Conservation (phyloP, 768 basidiomycete genomes). For the Phylloporus sp. region DNA sequence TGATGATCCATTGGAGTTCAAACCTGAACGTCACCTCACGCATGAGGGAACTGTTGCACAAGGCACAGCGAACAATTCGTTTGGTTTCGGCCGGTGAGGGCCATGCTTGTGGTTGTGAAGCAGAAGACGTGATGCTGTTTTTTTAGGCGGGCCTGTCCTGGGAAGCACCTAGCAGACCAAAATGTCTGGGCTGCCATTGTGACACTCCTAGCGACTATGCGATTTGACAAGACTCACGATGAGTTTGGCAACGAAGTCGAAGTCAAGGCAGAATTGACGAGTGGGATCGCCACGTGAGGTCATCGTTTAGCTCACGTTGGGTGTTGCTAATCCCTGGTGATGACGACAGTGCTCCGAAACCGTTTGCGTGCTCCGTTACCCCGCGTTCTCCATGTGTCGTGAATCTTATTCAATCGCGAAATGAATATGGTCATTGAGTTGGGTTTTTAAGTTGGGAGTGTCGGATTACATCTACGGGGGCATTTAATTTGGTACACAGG, state of each 20-base stretch:
- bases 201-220: conserved; percentile 29
- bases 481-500: background rate
- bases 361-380: conserved; percentile 22
- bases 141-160: conserved; percentile 31
- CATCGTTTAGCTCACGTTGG: background rate
- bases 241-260: conserved; percentile 30
- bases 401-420: conserved; percentile 14
- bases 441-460: background rate
- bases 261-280: conserved; percentile 21
- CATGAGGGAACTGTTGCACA: conserved; percentile 12
- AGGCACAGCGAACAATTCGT: background rate
- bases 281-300: conserved; percentile 18
- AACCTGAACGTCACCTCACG: conserved; percentile 52
- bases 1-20: conserved; percentile 48
- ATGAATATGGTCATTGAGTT: background rate
- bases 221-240: conserved; percentile 25
- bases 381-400: conserved; percentile 13
- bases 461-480: background rate
- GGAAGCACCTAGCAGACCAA: conserved; percentile 32
- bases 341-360: conserved; percentile 18
- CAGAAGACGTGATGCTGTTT: background rate
- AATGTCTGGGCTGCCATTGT: conserved; percentile 32
- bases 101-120: background rate
- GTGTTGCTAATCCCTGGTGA: background rate
- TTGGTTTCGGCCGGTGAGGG: conserved; percentile 28